Evolutionary conservation across 441 rosid genomes (phyloP), one percentile per base, ranked within the genome.

Genomic region (Lepidium campestre): DNA sequence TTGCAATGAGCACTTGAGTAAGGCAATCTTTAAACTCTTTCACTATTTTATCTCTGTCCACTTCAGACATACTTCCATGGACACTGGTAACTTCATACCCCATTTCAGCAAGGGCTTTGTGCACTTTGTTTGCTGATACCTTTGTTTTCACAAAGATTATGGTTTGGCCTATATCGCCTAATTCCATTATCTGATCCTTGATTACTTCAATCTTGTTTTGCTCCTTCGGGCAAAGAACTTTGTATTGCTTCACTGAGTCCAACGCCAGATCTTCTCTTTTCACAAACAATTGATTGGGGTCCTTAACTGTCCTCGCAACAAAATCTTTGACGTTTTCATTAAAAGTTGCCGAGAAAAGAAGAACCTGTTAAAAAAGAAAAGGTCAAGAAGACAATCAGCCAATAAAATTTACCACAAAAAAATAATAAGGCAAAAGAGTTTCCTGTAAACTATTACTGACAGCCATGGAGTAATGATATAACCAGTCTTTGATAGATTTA

Each of bases 301-400:
- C 89, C 65, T 75, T 89, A 8, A 88, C 83, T 17, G 71, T 68
- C 77, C 76, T 85, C 17, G 76, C 63, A n/a, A 88, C 94, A 77
- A 91, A 94, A 62, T 89, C 81, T 78, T 84, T 94, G 63, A 94
- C 99, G 4, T 64, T 67, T 35, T 94, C 98, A 14, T 82, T 84
- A 64, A 94, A 91, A n/a, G 99, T 94, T 10, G 99, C 98, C 63
- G 98, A 94, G 77, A 94, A 91, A 31, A 94, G 80, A 65, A 94
- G 93, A 68, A 88, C 93, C 99, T 94, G 79, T 29, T 65, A 13
- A 14, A 15, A 15, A 36, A 37, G 13, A 32, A 65, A 74, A 47
- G n/a, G 40, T 39, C 64, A 53, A 71, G 54, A 41, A 20, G 61
- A 27, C 34, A 71, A 57, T 45, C 46, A 18, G 1, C 3, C 57